Conservation (phyloP, 2,329 filamentous ascomycete genomes). For the Diatrype stigma region DNA sequence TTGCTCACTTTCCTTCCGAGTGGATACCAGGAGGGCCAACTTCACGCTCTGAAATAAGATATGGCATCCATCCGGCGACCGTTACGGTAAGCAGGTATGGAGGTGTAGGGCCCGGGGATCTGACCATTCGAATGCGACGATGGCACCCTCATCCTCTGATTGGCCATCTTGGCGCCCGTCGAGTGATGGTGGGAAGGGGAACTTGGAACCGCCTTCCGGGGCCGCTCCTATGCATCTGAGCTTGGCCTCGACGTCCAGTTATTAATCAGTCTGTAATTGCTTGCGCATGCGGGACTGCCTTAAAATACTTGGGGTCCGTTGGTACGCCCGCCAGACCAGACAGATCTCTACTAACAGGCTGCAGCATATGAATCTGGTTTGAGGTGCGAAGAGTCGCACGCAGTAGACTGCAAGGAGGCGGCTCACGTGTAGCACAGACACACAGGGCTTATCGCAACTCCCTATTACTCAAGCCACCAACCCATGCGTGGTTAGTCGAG, state of each 20-base stretch:
- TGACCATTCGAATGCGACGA: slow-evolving; percentile 10
- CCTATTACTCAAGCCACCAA: background rate
- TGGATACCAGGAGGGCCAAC: no score
- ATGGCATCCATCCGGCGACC: background rate
- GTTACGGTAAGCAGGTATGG: background rate
- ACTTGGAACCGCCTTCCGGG: no score
- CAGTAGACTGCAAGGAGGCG: background rate
- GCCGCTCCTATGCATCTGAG: no score
- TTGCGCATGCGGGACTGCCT: background rate
- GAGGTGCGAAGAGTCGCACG: background rate
- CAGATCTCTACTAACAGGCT: background rate
- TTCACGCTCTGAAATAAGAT: background rate
- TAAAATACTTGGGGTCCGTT: background rate
- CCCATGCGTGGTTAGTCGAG: background rate
- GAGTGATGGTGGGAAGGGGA: slow-evolving; percentile 22
- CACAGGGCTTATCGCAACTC: background rate
- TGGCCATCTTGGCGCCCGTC: slow-evolving; percentile 30
- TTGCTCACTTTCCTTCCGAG: no score
- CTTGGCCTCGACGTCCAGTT: background rate
- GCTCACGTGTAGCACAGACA: background rate
- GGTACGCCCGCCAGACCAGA: background rate
- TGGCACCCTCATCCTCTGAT: slow-evolving; percentile 7
- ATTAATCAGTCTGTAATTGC: background rate
- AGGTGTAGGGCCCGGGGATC: background rate
- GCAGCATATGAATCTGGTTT: no score